Conservation (phyloP, 2,329 filamentous ascomycete species). For the Aspergillus udagawae region DNA sequence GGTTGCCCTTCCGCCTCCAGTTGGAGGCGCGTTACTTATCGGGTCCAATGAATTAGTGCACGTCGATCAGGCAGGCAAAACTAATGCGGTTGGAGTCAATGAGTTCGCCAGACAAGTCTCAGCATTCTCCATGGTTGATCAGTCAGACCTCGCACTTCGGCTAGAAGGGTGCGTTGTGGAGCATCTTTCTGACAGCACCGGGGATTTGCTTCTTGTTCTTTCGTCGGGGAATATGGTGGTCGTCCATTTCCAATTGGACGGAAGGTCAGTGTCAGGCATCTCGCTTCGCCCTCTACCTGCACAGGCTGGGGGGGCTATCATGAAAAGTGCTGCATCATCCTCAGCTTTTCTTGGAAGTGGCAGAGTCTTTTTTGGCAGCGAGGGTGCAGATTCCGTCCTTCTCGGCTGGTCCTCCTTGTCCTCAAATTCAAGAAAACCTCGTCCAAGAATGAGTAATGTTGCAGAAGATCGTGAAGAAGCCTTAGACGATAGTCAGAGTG, state of each 20-base stretch:
- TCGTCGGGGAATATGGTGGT: conserved; percentile 70
- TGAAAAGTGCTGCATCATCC: conserved; percentile 64
- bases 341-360: conserved; percentile 65
- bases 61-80: conserved; percentile 90
- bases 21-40: conserved; percentile 82
- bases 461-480: conserved; percentile 49
- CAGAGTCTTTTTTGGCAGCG: conserved; percentile 78
- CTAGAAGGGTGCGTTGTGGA: conserved; percentile 80
- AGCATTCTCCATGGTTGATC: conserved; percentile 79
- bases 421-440: conserved; percentile 55
- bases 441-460: conserved; percentile 54
- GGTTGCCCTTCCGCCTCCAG: conserved; percentile 74
- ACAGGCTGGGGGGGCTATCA: conserved; percentile 59
- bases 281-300: conserved; percentile 62
- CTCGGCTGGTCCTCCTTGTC: conserved; percentile 73
- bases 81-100: conserved; percentile 89
- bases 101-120: conserved; percentile 80
- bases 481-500: conserved; percentile 56
- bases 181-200: conserved; percentile 68
- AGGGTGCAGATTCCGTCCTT: conserved; percentile 74
- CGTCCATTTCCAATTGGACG: conserved; percentile 80
- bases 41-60: conserved; percentile 91
- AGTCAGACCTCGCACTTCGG: conserved; percentile 72
- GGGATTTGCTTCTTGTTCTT: conserved; percentile 80
- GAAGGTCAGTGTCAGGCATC: conserved; percentile 83